Evolutionary conservation across 2,329 filamentous ascomycete genomes (phyloP), one percentile per base, ranked within the genome.

Genomic region (Sporothrix pseudoabietina): DNA sequence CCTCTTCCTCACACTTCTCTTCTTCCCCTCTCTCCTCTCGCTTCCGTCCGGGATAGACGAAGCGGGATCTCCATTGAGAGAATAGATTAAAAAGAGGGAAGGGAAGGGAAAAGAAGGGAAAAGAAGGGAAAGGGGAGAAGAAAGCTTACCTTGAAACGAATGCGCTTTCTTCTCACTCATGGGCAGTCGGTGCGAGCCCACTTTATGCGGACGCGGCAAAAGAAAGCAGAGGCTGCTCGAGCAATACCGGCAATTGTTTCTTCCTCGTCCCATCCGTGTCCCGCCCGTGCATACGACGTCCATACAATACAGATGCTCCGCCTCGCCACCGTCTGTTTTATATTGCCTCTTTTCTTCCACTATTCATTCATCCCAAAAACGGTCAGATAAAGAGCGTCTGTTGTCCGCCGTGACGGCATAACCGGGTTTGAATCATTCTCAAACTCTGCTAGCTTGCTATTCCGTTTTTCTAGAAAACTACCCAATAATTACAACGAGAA

Each of bases 131-230:
- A 55, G 66, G 66, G 30, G 44, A 39, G 22, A 32, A 32, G 16
- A 54, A n/a, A 61, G 3, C 2, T 47, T 35, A 59, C 55, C 30
- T 54, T 54, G 63, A 69, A 55, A 54, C 66, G 26, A 39, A 1
- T 32, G 41, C 16, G 6, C n/a, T 41, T 47, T 49, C 5, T 30
- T 30, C n/a, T 16, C n/a, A 44, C 6, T 49, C 9, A 16, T 19
- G 14, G 39, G 22, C n/a, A 19, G 7, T 59, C 7, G 26, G 39
- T 12, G 22, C 16, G 39, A 39, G 49, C 47, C 69, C 54, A 71
- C 54, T 71, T 71, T 71, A 71, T 54, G 54, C 54, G 69, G 54
- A 61, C 6, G 26, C 39, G 59, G 61, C 61, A 47, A 41, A 71
- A 35, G 19, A 41, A 59, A 70, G 35, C 59, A 35, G 68, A 32